These are phyloP conservation scores for Trifolium pratense DNA, from an alignment of 306 rosid species.

Conservation along the genomic window DNA sequence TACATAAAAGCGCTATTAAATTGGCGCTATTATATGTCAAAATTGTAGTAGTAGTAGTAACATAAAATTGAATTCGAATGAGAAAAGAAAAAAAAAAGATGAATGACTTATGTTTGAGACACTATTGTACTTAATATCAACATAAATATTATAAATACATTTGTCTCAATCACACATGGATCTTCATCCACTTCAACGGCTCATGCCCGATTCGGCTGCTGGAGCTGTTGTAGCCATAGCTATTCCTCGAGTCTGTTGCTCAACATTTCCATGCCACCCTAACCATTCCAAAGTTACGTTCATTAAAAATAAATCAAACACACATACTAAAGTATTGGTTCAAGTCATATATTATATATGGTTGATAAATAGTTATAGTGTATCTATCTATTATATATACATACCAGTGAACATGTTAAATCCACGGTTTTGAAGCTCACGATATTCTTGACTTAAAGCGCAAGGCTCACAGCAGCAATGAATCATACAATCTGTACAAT, in stretches of 20 bases:
- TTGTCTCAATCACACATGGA: not conserved
- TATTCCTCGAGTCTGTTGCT: constrained; percentile 49
- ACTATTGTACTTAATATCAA: no score
- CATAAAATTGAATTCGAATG: no score
- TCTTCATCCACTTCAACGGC: constrained; percentile 35
- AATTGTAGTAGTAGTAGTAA: no score
- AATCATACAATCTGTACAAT: constrained; percentile 59
- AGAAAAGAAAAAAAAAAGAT: no score
- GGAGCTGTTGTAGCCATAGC: constrained; percentile 43
- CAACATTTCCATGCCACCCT: constrained; percentile 60
- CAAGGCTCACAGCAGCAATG: constrained; percentile 71
- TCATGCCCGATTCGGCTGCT: constrained; percentile 40
- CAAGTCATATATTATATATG: no score
- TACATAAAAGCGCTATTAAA: no score
- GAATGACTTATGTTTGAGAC: no score
- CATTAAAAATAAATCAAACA: not conserved
- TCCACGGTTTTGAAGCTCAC: constrained; percentile 69
- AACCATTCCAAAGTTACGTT: constrained; percentile 11
- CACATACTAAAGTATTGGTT: not conserved
- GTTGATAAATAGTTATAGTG: no score
- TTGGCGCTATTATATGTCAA: no score
- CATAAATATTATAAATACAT: no score
- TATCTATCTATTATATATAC: no score
- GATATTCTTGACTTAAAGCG: constrained; percentile 80
- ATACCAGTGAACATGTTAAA: constrained; percentile 49